Percentiles rank a stretch among this genome's conserved stretches.
phyloP scores from a whole-genome alignment of 257 asterid genomes.

The Gentiana straminea region DNA sequence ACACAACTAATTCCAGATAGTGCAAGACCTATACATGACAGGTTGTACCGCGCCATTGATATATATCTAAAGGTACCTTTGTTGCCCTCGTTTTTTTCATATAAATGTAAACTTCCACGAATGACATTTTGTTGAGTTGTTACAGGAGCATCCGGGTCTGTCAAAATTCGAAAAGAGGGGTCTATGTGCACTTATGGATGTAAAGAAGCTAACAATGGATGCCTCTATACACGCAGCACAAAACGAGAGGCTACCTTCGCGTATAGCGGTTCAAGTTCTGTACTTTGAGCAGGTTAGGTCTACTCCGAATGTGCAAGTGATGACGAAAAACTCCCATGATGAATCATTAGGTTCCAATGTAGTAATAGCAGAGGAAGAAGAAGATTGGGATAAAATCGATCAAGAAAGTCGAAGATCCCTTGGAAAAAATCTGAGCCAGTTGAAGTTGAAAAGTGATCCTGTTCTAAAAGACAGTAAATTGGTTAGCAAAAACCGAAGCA shows the following conservation, averaged over 20 bases:
- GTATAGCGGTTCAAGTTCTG: slow-evolving; percentile 71
- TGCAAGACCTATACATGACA: slow-evolving; percentile 77
- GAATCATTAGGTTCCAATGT: slow-evolving; percentile 20
- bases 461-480: slow-evolving; percentile 28
- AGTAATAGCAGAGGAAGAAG: slow-evolving; percentile 19
- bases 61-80: slow-evolving; percentile 48
- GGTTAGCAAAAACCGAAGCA: slow-evolving; percentile 48
- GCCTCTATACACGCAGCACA: slow-evolving; percentile 90
- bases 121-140: not conserved
- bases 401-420: slow-evolving; percentile 33
- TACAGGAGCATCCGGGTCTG: slow-evolving; percentile 52
- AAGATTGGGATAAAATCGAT: slow-evolving; percentile 32
- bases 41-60: slow-evolving; percentile 65
- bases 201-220: slow-evolving; percentile 49
- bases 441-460: slow-evolving; percentile 46
- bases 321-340: slow-evolving; percentile 16
- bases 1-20: slow-evolving; percentile 56
- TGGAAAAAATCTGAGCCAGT: slow-evolving; percentile 33
- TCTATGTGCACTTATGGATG: slow-evolving; percentile 67
- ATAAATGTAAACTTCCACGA: no score
- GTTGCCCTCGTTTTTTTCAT: not conserved
- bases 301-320: slow-evolving; percentile 30
- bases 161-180: slow-evolving; percentile 63
- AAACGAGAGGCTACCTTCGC: slow-evolving; percentile 75
- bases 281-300: slow-evolving; percentile 69